phyloP scores from a whole-genome alignment of 129 eudicot species.

The Tagetes erecta region DNA sequence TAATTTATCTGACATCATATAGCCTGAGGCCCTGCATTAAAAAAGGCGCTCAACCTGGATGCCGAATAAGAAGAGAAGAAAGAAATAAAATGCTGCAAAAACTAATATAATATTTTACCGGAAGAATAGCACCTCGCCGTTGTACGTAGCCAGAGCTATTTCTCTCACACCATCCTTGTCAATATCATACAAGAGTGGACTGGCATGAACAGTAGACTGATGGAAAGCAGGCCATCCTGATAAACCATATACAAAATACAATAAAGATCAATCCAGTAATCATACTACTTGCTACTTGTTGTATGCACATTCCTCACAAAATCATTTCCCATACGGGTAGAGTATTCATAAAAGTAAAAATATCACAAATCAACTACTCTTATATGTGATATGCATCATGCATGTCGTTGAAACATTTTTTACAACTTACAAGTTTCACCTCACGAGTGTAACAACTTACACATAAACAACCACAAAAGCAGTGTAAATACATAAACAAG shows the following conservation, averaged over 20 bases:
- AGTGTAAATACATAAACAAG: slow-evolving; percentile 2
- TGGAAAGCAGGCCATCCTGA: slow-evolving; percentile 99
- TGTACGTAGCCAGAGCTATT: slow-evolving; percentile 94
- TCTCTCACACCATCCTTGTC: slow-evolving; percentile 99
- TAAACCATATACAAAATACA: slow-evolving; percentile 20
- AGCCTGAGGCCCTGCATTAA: slow-evolving; percentile 78
- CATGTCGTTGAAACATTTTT: background rate
- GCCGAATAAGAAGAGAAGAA: slow-evolving; percentile 11
- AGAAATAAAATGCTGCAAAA: background rate
- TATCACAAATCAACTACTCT: background rate
- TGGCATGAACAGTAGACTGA: slow-evolving; percentile 96
- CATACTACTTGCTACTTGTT: background rate
- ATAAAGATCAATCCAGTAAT: slow-evolving; percentile 17
- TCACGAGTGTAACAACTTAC: slow-evolving; percentile 4
- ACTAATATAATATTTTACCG: slow-evolving; percentile 47
- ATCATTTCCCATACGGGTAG: background rate
- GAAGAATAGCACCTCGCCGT: slow-evolving; percentile 98
- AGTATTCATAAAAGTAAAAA: slow-evolving; percentile 2
- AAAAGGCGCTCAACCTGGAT: slow-evolving; percentile 15
- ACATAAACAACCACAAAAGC: slow-evolving; percentile 7
- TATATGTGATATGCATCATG: background rate
- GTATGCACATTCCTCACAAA: background rate
- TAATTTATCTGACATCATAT: slow-evolving; percentile 91
- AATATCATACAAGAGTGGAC: slow-evolving; percentile 93
- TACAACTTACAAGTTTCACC: background rate